Conservation (phyloP, 2,329 filamentous ascomycete species). For the Epichloe glyceriae region DNA sequence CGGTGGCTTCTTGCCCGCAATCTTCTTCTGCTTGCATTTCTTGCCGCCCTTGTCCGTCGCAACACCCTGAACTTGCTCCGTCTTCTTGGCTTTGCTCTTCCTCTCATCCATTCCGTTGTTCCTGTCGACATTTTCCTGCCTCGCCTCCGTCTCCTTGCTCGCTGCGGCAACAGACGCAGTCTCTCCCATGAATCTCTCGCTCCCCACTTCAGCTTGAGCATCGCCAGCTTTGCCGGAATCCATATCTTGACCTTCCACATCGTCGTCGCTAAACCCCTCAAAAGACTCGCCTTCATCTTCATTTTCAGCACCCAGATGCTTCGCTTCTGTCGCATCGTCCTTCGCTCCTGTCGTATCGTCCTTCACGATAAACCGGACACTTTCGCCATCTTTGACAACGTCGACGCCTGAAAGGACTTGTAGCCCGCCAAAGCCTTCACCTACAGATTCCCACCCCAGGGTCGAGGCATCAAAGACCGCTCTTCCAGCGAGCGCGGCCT, state of each 20-base stretch:
- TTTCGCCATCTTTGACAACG: slow-evolving; percentile 53
- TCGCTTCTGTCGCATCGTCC: slow-evolving; percentile 11
- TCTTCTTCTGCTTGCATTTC: slow-evolving; percentile 16
- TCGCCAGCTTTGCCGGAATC: slow-evolving; percentile 19
- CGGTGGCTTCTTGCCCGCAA: slow-evolving; percentile 22
- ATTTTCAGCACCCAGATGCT: slow-evolving; percentile 8
- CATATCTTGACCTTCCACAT: slow-evolving; percentile 20
- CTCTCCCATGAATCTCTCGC: slow-evolving; percentile 9
- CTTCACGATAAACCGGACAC: slow-evolving; percentile 40
- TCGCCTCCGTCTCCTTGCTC: neutral
- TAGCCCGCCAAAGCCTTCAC: slow-evolving; percentile 84
- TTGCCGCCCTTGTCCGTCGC: slow-evolving; percentile 4
- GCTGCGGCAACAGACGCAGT: neutral
- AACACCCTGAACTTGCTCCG: slow-evolving; percentile 9
- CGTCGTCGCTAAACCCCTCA: slow-evolving; percentile 47
- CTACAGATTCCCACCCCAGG: slow-evolving; percentile 58
- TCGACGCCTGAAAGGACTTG: slow-evolving; percentile 90
- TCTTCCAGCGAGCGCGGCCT: slow-evolving; percentile 9
- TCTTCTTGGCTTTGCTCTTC: slow-evolving; percentile 12
- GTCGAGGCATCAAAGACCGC: slow-evolving; percentile 30
- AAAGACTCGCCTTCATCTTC: slow-evolving; percentile 41
- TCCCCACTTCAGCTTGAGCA: slow-evolving; percentile 19
- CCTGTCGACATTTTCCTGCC: slow-evolving; percentile 5
- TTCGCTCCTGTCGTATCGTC: slow-evolving; percentile 10
- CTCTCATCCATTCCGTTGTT: slow-evolving; percentile 10